Percentiles rank a stretch among this genome's conserved stretches.
phyloP scores from a whole-genome alignment of 176 grass and related monocot species.

The Tillandsia leiboldiana region DNA sequence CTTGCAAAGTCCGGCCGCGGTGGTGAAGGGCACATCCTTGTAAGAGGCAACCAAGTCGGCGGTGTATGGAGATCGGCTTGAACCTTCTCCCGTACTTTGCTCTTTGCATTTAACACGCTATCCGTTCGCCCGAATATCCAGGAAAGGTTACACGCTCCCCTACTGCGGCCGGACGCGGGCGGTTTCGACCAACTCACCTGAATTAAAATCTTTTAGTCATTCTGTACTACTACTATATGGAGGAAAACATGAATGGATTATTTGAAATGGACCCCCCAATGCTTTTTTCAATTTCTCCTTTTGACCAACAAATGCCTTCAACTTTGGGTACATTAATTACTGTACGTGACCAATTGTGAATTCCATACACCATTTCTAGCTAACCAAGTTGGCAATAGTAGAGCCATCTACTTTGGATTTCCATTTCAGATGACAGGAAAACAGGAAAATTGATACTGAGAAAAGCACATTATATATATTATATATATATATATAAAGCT shows the following conservation, averaged over 20 bases:
- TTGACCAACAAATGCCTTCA: too few relatives aligned
- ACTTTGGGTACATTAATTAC: too few relatives aligned
- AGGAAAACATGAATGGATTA: neutral
- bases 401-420: too few relatives aligned
- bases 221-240: neutral
- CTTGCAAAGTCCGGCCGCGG: constrained; percentile 58
- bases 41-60: constrained; percentile 59
- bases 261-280: neutral
- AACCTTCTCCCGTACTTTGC: constrained; percentile 79
- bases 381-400: too few relatives aligned
- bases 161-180: constrained; percentile 41
- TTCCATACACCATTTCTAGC: too few relatives aligned
- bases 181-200: constrained; percentile 84
- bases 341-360: too few relatives aligned
- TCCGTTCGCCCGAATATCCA: constrained; percentile 56
- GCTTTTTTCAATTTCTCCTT: too few relatives aligned
- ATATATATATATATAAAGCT: too few relatives aligned
- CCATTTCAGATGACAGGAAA: too few relatives aligned
- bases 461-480: too few relatives aligned
- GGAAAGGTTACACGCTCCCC: constrained; percentile 65
- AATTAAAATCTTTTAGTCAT: constrained; percentile 5
- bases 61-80: constrained; percentile 58
- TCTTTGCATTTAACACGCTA: constrained; percentile 61
- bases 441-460: too few relatives aligned
- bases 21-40: constrained; percentile 61